Evolutionary conservation across 2,329 filamentous ascomycete genomes (phyloP), one percentile per base, ranked within the genome.

Genomic region (Alternaria ethzedia): DNA sequence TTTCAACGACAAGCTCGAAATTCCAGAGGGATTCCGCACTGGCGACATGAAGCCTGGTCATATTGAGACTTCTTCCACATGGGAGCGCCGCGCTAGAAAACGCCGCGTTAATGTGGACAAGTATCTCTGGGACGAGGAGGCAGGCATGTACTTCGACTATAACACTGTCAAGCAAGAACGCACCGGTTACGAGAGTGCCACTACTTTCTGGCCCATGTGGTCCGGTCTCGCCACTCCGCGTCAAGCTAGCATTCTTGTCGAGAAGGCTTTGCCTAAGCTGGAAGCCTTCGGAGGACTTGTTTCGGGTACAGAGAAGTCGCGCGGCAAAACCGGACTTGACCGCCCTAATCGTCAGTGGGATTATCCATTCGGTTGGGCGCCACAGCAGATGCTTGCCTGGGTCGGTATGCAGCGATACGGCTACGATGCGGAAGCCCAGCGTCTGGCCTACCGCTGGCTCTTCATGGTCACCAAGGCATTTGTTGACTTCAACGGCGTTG

Each of bases 381-480:
- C 96, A 30, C 96, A 99, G 84, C 96, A 99, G 83, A 98, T 99
- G 83, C 88, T 99, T 45, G 95, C 96, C 1, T 99, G 96, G 96
- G 94, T 93, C 1, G 96, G 94, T 3, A 84, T 99, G 63, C 87
- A 94, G 74, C 90, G 94, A 17, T 99, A 98, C 77, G 94, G 94
- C 58, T 98, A 97, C 78, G 89, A 91, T 26, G 92, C 95, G 23
- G 94, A 97, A 65, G 94, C 94, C 1, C 92, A 97, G 82, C 86
- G 94, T 32, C 82, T 99, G 68, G 92, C 93, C 0, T 99, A 99
- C 82, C 94, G 96, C 81, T 99, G 96, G 96, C 83, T 97, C 57
- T 97, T 94, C 79, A 98, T 98, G 95, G 94, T 97, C 75, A 97
- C 93, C 62, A 97, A 97, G 82, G 94, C 96, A 0, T 98, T 98